Evolutionary conservation across 495 filamentous ascomycete genomes (phyloP).

Genomic region (Lindgomyces ingoldianus): DNA sequence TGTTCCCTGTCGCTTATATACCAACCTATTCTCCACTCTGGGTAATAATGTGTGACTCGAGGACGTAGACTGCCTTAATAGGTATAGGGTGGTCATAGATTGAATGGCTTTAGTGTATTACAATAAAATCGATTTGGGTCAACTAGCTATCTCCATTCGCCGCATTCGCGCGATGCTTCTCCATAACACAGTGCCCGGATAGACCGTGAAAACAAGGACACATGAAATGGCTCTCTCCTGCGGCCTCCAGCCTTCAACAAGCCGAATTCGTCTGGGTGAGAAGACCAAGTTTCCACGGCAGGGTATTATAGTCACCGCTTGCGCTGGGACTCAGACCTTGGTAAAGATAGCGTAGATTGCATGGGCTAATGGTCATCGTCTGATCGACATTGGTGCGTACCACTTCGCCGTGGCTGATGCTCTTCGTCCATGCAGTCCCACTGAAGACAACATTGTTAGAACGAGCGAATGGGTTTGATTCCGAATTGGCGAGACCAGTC

Average conservation of each 20-base stretch:
- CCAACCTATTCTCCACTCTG: no score
- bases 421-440: constrained; percentile 32
- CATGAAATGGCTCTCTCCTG: no score
- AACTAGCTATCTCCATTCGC: no score
- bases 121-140: no score
- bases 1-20: no score
- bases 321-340: constrained; percentile 30
- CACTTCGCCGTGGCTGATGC: constrained; percentile 37
- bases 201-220: no score
- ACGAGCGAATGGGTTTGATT: constrained; percentile 31
- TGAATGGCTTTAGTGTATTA: no score
- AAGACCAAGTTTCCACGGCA: constrained; percentile 34
- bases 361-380: constrained; percentile 31
- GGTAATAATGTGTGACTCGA: no score
- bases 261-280: constrained; percentile 24
- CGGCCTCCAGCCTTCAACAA: background rate
- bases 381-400: constrained; percentile 33
- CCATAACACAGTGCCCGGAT: no score
- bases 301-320: constrained; percentile 21
- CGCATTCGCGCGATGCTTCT: no score
- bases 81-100: no score
- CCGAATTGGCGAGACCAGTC: constrained; percentile 29
- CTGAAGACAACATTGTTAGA: constrained; percentile 30
- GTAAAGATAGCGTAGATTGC: constrained; percentile 31
- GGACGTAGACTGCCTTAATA: no score